Percentiles rank a stretch among this genome's conserved stretches.
Evolutionary conservation across 2,329 filamentous ascomycete genomes (phyloP).

Genomic region (Talaromyces sp.): DNA sequence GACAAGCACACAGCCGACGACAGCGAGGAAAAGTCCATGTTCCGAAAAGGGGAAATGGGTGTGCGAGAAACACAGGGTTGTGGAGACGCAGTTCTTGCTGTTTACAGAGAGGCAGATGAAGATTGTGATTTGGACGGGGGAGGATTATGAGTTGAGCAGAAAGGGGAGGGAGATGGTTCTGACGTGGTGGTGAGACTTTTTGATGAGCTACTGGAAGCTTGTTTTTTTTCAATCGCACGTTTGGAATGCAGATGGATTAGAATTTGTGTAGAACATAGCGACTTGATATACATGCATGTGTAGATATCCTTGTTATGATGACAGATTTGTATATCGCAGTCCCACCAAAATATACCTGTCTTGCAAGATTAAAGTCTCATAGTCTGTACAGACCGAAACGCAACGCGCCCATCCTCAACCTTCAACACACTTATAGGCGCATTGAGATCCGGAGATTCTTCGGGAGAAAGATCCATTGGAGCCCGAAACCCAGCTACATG

Average conservation of each 20-base stretch:
- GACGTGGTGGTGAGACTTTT: conserved; percentile 12
- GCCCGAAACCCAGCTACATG: not conserved
- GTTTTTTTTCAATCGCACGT: no score
- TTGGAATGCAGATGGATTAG: not conserved
- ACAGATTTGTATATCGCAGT: not conserved
- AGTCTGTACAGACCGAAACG: not conserved
- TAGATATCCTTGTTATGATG: not conserved
- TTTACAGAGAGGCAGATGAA: conserved; percentile 15
- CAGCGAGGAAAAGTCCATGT: not conserved
- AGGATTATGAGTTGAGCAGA: conserved; percentile 7
- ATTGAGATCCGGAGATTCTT: not conserved
- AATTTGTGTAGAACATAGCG: not conserved
- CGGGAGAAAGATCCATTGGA: not conserved
- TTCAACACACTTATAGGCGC: not conserved
- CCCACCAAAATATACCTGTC: not conserved
- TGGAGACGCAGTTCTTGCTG: conserved; percentile 7
- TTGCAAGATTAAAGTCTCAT: not conserved
- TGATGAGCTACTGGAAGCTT: not conserved
- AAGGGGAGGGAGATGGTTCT: conserved; percentile 12
- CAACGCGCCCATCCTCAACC: not conserved
- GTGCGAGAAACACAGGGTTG: conserved; percentile 13
- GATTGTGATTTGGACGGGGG: conserved; percentile 15
- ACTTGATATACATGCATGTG: not conserved
- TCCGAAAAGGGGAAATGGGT: conserved; percentile 14
- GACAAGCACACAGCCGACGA: not conserved